Percentiles rank a stretch among this genome's conserved stretches.
Conservation (phyloP, 2,329 filamentous ascomycete species). For the Fonsecaea nubica region DNA sequence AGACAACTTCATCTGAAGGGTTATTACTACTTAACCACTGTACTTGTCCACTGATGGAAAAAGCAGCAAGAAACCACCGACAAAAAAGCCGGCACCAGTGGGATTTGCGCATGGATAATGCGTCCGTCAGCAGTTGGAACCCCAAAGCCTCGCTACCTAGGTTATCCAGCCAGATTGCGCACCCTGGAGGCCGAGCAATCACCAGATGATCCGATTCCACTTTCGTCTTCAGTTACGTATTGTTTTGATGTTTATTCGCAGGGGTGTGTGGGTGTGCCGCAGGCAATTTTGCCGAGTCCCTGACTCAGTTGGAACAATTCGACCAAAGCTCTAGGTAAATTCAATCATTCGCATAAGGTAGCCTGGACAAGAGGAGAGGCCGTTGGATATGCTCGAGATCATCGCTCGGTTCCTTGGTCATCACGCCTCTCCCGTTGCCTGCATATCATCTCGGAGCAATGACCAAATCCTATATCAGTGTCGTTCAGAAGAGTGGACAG, state of each 20-base stretch:
- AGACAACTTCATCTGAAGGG: not conserved
- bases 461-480: not conserved
- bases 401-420: not conserved
- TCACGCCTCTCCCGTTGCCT: not conserved
- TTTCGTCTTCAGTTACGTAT: not conserved
- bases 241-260: conserved; percentile 1
- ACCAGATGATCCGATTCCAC: not conserved
- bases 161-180: not conserved
- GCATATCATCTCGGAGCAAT: not conserved
- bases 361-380: not conserved
- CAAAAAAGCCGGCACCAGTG: not conserved
- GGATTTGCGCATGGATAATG: not conserved
- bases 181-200: not conserved
- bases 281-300: conserved; percentile 1
- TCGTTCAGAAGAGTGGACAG: not conserved
- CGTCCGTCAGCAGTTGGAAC: not conserved
- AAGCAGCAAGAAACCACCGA: too few relatives aligned
- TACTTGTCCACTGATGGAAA: not conserved
- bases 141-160: not conserved
- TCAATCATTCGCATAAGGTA: not conserved
- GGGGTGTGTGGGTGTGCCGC: not conserved
- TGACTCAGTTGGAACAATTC: not conserved
- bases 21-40: not conserved
- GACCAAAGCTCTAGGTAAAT: not conserved
- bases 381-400: not conserved